Evolutionary conservation across 2,329 filamentous ascomycete species (phyloP).

Genomic region (Trichoderma cornu-damae): DNA sequence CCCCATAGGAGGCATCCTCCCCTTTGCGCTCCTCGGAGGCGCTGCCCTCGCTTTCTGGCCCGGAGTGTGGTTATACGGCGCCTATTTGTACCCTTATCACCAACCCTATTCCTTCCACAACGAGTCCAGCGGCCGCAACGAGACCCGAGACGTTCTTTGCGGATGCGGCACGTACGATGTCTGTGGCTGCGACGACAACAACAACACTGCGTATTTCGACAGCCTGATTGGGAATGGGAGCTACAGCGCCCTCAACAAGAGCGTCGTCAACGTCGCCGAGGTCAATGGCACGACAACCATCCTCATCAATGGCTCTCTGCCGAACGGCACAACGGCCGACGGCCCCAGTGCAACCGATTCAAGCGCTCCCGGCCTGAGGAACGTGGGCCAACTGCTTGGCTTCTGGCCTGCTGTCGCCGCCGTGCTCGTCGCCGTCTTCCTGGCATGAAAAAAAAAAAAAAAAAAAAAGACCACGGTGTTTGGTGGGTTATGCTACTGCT

Average conservation of each 20-base stretch:
- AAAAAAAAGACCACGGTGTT: too few species aligned
- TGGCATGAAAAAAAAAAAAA: conserved; percentile 30
- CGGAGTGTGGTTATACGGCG: conserved; percentile 59
- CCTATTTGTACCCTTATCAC: conserved; percentile 52
- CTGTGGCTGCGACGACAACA: conserved; percentile 67
- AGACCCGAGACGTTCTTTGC: conserved; percentile 35
- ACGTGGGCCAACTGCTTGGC: conserved; percentile 38
- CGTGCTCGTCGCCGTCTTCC: conserved; percentile 41
- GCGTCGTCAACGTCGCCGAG: conserved; percentile 53
- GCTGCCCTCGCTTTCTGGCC: conserved; percentile 55
- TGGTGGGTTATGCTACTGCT: background rate
- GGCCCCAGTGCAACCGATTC: conserved; percentile 29
- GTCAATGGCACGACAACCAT: conserved; percentile 47
- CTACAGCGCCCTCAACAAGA: conserved; percentile 54
- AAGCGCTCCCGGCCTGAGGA: conserved; percentile 31
- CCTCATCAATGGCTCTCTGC: conserved; percentile 69
- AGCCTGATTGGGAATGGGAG: conserved; percentile 62
- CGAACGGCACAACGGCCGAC: conserved; percentile 56
- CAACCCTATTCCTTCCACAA: conserved; percentile 48
- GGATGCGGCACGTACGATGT: conserved; percentile 46
- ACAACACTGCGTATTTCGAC: conserved; percentile 53
- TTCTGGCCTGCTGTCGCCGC: conserved; percentile 47
- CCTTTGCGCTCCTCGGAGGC: conserved; percentile 47
- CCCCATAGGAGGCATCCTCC: conserved; percentile 42
- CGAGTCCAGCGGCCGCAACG: conserved; percentile 38